Percentiles rank a stretch among this genome's conserved stretches.
Conservation (phyloP, 495 filamentous ascomycete species). For the Astrothelium subdiscretum region DNA sequence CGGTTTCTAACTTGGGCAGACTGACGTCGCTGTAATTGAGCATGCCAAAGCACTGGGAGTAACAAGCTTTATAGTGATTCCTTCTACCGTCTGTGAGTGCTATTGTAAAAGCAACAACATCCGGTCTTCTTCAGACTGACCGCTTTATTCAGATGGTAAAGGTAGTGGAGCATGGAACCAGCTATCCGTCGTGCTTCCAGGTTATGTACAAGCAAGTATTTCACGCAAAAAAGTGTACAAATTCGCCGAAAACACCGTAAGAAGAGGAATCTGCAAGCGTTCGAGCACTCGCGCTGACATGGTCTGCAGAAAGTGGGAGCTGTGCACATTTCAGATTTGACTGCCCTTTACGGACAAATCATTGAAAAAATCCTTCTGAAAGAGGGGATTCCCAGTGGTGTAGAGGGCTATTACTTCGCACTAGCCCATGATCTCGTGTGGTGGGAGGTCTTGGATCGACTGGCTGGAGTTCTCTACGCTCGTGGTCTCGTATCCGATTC, state of each 20-base stretch:
- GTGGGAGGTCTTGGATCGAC: not conserved
- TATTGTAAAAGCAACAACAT: not conserved
- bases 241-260: conserved; percentile 18
- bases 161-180: not conserved
- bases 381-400: not conserved
- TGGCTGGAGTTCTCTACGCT: not conserved
- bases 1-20: not conserved
- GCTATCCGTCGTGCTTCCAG: not conserved
- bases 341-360: not conserved
- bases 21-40: not conserved
- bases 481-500: not conserved
- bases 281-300: not conserved
- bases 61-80: not conserved
- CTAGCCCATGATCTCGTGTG: not conserved
- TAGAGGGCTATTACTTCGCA: not conserved
- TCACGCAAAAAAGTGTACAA: not conserved
- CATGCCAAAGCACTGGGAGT: not conserved
- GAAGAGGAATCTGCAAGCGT: conserved; percentile 5
- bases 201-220: not conserved
- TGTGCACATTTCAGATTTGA: not conserved
- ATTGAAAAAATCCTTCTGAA: not conserved
- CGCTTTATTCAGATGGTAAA: not conserved
- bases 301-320: not conserved
- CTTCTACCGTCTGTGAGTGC: not conserved
- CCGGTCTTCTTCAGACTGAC: not conserved